Evolutionary conservation across 2,329 filamentous ascomycete genomes (phyloP).

Genomic region (Neonectria coccinea): DNA sequence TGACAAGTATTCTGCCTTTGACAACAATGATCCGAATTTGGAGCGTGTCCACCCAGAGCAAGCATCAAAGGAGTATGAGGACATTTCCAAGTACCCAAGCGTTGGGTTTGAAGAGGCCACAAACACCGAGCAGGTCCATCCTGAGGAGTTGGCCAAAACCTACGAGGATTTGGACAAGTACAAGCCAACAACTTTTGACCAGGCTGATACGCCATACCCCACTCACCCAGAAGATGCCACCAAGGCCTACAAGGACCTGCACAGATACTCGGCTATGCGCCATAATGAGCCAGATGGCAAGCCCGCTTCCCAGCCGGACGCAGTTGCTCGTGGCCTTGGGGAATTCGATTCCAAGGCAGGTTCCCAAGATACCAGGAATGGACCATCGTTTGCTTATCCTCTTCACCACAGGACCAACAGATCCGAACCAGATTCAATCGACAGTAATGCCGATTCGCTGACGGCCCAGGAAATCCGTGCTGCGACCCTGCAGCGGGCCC

Average conservation of each 20-base stretch:
- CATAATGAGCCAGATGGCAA: conserved; percentile 52
- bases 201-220: conserved; percentile 42
- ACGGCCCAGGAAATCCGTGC: conserved; percentile 50
- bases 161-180: conserved; percentile 59
- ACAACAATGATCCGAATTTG: conserved; percentile 39
- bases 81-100: conserved; percentile 49
- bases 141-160: conserved; percentile 54
- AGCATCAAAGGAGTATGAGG: conserved; percentile 50
- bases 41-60: conserved; percentile 47
- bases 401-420: conserved; percentile 34
- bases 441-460: conserved; percentile 38
- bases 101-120: conserved; percentile 47
- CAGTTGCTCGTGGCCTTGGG: conserved; percentile 50
- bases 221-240: conserved; percentile 51
- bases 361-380: conserved; percentile 39
- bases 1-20: conserved; percentile 47
- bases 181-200: conserved; percentile 47
- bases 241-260: conserved; percentile 56
- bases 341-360: conserved; percentile 54
- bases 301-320: conserved; percentile 46
- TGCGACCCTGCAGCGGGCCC: conserved; percentile 46
- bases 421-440: conserved; percentile 34
- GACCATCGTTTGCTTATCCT: conserved; percentile 44
- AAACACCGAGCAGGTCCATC: conserved; percentile 46
- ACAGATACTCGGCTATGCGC: conserved; percentile 53